Base-by-base conservation (phyloP, 1,284 basidiomycete species). In the Ganoderma boninense region DNA sequence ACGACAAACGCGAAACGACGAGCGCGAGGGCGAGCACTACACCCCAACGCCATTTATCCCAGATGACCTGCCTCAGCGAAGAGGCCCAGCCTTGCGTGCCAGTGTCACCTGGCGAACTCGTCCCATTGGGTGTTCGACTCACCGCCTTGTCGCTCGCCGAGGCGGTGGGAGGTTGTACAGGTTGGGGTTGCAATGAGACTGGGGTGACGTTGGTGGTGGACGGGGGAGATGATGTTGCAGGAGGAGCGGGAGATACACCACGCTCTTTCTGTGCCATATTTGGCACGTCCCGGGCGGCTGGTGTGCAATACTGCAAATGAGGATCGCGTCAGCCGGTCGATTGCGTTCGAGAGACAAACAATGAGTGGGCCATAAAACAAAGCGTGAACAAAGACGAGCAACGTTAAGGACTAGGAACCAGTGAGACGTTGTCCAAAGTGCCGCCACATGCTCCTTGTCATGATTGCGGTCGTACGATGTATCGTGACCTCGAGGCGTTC, bases 251-350 rank as follows among this genome's bases (percentile, higher is more conserved):
- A 6, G 85, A 75, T 63, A 83, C 85, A 8, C 90, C 91, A 64
- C 86, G 86, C 76, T 92, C 92, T 75, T 86, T 89, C 80, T 92
- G 86, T 43, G 92, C 95, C 95, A 97, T 97, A 82, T 97, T 97
- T 1, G 95, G 95, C 26, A 96, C 82, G 77, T 95, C 91, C 65
- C 86, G 90, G 78, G 89, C 86, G 38, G 83, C 81, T 16, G 89
- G 85, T 43, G 87, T 86, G 77, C 92, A 93, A 76, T 92, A 93
- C 92, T 96, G 77, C 44, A 69, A n/a, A 16, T 10, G n/a, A 32
- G 61, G 23, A 16, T 18, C 4, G 29, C 40, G 40, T 62, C 40
- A 43, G 40, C n/a, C 23, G 16, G 1, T 40, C 29, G 38, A 26
- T 52, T 52, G 49, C 23, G 13, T 52, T 52, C 49, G 26, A 26